Base-by-base conservation (phyloP, 2,329 filamentous ascomycete species). In the Cordyceps fumosorosea region DNA sequence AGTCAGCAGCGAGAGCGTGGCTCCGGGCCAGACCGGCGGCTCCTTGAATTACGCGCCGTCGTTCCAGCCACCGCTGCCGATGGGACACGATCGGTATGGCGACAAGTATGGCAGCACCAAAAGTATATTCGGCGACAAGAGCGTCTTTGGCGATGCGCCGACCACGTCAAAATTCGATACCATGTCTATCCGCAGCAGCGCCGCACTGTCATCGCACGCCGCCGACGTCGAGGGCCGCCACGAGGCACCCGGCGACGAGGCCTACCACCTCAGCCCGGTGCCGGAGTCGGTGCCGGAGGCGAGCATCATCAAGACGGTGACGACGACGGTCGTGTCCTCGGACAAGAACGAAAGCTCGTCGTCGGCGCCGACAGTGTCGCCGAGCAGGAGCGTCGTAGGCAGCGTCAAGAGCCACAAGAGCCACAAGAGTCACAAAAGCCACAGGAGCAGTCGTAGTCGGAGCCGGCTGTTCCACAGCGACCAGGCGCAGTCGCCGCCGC, bases 221-320 rank as follows among this genome's bases (percentile, higher is more conserved):
- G 29, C 22, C n/a, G 56, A 59, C 34, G 16, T 59, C 10, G 56
- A 59, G 56, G 56, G 47, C 22, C 47, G 56, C 10, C 42, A 40
- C 56, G 56, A 59, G 47, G 56, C 34, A 24, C 34, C 56, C 24
- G 56, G 56, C 22, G 47, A 59, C 34, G 56, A 59, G 20, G 34
- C 24, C 22, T 59, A 29, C 32, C 47, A 29, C 32, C 47, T 48
- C 16, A 16, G 14, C 16, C 45, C 56, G 22, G 34, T 48, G 16
- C 45, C 56, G 18, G 56, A 59, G 56, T 29, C 56, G 22, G 34
- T 48, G 16, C 45, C 56, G 18, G 56, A 59, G 56, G 51, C 32
- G 3, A 59, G 47, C 37, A 59, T 59, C 56, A 22, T 59, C 56
- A 59, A 59, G 56, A 59, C 56, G 20, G 56, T 59, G 24, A 59